Evolutionary conservation across 169 alveolate species (phyloP), one percentile per base, ranked within the genome.

Genomic region (Cyclospora cayetanensis): DNA sequence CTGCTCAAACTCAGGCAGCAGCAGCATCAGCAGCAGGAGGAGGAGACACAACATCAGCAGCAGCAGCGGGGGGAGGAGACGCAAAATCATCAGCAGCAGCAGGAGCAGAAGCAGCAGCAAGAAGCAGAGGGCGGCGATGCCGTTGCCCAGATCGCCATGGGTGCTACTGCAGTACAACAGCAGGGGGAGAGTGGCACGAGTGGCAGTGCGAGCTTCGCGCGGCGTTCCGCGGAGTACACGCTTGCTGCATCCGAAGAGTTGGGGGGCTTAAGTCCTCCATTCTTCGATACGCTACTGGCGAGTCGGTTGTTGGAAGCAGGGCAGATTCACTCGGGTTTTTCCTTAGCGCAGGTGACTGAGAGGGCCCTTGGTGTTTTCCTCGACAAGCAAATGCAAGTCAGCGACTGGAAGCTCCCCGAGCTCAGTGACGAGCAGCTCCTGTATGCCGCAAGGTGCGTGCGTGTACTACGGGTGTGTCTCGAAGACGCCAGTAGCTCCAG

Each of bases 211-310:
- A n/a, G n/a, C n/a, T n/a, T n/a, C n/a, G n/a, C n/a, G n/a, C n/a
- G n/a, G n/a, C n/a, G n/a, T n/a, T n/a, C n/a, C n/a, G n/a, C 37
- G 29, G 34, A 93, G 43, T 79, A 90, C 53, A 93, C 77, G 60
- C 89, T 87, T 29, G 82, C 94, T n/a, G n/a, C n/a, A 29, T 7
- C 70, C 7, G 70, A 22, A 22, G 20, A 20, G 1, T 7, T 72
- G 20, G 84, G 84, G 63, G 84, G 84, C 1, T 0, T 72, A 55
- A 90, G 85, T 37, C 94, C 93, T 4, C 95, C 96, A 1, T 63
- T 95, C 41, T 96, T 96, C 70, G 98, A 96, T 70, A 96, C 98
- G 35, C 92, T 96, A 91, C 90, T 96, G 52, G 97, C 97, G 22
- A 94, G 96, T 22, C 93, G 94, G 86, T 63, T 96, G 39, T 60